phyloP scores from a whole-genome alignment of 1,284 basidiomycete species.

The Ustilago bromivora region DNA sequence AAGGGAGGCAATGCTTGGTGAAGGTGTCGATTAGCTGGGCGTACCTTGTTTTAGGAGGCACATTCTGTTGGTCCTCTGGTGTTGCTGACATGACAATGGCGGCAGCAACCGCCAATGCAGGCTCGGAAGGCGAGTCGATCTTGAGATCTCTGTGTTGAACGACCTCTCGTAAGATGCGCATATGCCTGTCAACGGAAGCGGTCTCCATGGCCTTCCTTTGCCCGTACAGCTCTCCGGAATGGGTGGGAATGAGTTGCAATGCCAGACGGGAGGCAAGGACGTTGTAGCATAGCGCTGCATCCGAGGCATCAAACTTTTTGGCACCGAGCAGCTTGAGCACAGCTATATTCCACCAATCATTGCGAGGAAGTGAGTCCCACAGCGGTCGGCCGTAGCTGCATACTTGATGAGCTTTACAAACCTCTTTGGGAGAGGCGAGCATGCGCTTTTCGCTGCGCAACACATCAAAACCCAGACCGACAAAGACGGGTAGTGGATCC shows the following conservation, averaged over 20 bases:
- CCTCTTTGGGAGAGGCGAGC: slow-evolving; percentile 1
- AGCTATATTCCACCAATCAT: slow-evolving; percentile 9
- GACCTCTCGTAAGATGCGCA: slow-evolving; percentile 14
- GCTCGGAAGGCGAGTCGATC: slow-evolving; percentile 18
- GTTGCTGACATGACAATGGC: slow-evolving; percentile 10
- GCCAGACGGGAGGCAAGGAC: slow-evolving; percentile 19
- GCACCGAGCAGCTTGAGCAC: not conserved
- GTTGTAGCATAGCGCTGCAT: not conserved
- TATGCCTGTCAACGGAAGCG: slow-evolving; percentile 15
- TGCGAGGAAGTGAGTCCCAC: slow-evolving; percentile 7
- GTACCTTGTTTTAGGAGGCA: not conserved
- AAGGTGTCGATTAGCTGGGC: slow-evolving; percentile 5
- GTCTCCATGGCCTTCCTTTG: not conserved
- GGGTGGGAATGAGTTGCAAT: slow-evolving; percentile 1
- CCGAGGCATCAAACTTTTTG: not conserved
- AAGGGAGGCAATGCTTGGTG: not conserved
- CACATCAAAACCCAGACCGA: slow-evolving; percentile 18
- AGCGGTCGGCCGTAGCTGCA: slow-evolving; percentile 29
- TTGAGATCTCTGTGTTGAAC: not conserved
- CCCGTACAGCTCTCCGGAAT: not conserved
- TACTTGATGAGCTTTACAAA: not conserved
- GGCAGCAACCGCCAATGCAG: slow-evolving; percentile 25
- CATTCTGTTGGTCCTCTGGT: not conserved
- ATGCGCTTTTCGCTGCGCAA: not conserved
- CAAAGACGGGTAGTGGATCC: slow-evolving; percentile 12